Percentiles rank a stretch among this genome's conserved stretches.
Conservation (phyloP, 2,329 filamentous ascomycete species). For the Xylaria sp. region DNA sequence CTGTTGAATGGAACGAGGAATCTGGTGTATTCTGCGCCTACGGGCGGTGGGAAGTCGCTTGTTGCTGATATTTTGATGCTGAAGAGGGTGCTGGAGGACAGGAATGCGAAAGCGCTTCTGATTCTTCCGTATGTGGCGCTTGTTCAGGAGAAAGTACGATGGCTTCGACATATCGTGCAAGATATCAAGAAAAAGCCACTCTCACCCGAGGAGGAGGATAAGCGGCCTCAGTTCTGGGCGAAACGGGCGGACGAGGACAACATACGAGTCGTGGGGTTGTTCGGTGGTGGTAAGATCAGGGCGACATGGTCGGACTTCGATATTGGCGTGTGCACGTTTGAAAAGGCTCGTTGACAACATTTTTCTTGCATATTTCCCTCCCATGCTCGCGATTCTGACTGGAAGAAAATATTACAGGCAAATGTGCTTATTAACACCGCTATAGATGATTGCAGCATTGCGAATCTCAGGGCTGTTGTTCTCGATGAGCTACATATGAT, state of each 20-base stretch:
- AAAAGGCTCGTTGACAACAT: constrained; percentile 50
- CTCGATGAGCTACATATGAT: constrained; percentile 80
- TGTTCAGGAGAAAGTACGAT: constrained; percentile 73
- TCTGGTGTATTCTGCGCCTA: constrained; percentile 74
- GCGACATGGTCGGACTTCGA: constrained; percentile 69
- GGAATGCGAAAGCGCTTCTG: constrained; percentile 61
- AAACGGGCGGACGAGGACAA: constrained; percentile 51
- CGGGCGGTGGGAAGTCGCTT: constrained; percentile 71
- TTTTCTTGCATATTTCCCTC: not conserved
- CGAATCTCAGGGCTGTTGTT: constrained; percentile 61
- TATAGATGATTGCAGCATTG: constrained; percentile 63
- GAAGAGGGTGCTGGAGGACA: constrained; percentile 60
- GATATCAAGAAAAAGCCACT: constrained; percentile 44
- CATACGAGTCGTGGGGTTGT: constrained; percentile 66
- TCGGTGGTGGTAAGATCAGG: constrained; percentile 65
- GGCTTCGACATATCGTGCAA: constrained; percentile 63
- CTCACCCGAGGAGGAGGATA: constrained; percentile 31
- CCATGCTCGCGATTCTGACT: constrained; percentile 17
- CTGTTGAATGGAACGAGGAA: constrained; percentile 61
- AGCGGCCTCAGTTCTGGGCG: constrained; percentile 43
- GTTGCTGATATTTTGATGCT: constrained; percentile 70
- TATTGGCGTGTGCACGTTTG: constrained; percentile 72
- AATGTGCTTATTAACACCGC: constrained; percentile 69
- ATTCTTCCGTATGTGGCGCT: constrained; percentile 74
- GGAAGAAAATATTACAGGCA: constrained; percentile 44